A percentile compares a stretch with the other conserved stretches of the same genome.
phyloP scores from a whole-genome alignment of 2,329 filamentous ascomycete species.

The Sporothrix mexicana region DNA sequence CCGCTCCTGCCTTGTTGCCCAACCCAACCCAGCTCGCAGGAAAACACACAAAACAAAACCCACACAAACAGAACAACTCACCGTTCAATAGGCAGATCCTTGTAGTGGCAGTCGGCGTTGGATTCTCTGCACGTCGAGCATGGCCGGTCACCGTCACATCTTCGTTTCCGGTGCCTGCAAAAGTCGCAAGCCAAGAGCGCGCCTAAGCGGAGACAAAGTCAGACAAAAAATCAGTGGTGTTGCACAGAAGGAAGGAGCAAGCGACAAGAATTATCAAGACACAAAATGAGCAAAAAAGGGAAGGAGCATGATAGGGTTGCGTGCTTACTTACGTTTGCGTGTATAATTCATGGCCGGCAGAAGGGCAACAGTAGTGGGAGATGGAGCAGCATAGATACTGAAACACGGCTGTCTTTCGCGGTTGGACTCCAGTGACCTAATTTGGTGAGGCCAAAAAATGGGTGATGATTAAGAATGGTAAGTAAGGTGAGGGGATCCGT shows the following conservation, averaged over 20 bases:
- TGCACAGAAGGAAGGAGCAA: background rate
- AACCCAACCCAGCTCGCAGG: too few relatives aligned
- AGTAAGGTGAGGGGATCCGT: background rate
- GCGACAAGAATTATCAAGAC: background rate
- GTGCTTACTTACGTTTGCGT: constrained; percentile 44
- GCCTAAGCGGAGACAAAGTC: constrained; percentile 39
- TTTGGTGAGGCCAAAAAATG: background rate
- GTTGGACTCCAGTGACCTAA: background rate
- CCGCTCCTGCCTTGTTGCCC: constrained; percentile 17
- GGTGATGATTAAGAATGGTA: background rate
- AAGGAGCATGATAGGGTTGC: background rate
- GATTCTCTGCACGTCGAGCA: constrained; percentile 49
- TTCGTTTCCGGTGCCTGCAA: constrained; percentile 48
- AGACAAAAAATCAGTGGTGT: background rate
- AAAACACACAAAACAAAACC: background rate
- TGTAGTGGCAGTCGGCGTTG: constrained; percentile 49
- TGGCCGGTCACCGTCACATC: constrained; percentile 49
- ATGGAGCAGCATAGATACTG: background rate
- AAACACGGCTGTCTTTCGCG: background rate
- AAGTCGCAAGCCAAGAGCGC: constrained; percentile 51
- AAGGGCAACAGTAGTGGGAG: background rate
- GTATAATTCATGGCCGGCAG: constrained; percentile 45
- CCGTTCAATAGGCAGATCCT: constrained; percentile 46
- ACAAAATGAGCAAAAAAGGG: background rate
- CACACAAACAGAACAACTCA: constrained; percentile 22